These are phyloP conservation scores for Sugiyamaella qingdaonensis DNA, from an alignment of 805 yeast genomes.

Conservation along the genomic window DNA sequence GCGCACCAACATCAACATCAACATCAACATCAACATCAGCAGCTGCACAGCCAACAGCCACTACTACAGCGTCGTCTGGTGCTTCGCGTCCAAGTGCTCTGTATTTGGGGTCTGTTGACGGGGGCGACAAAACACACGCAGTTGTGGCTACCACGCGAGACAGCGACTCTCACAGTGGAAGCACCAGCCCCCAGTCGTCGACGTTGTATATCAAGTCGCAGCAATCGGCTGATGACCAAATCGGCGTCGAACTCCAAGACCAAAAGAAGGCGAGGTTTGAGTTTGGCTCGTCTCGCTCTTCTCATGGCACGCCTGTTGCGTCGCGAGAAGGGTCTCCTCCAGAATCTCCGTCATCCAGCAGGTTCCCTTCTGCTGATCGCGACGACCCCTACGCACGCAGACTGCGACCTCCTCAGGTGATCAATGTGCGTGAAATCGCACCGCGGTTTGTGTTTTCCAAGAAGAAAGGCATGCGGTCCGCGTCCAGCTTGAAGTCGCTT, in stretches of 20 bases:
- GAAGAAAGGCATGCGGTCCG: conserved; percentile 10
- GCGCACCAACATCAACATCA: background rate
- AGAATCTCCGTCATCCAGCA: conserved; percentile 15
- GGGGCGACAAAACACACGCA: background rate
- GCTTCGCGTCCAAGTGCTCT: conserved; percentile 14
- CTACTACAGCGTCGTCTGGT: background rate
- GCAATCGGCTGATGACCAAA: background rate
- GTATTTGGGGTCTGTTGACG: conserved; percentile 10
- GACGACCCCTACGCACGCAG: conserved; percentile 35
- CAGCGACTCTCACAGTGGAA: background rate
- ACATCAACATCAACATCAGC: no score
- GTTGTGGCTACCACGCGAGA: background rate
- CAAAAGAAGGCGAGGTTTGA: background rate
- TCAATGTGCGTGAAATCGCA: conserved; percentile 28
- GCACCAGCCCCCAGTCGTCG: background rate
- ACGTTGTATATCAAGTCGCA: background rate
- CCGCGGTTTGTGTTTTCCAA: conserved; percentile 33
- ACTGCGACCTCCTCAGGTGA: conserved; percentile 26
- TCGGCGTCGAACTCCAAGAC: no score
- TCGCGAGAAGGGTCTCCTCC: conserved; percentile 18
- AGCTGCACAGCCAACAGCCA: no score
- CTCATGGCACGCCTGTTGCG: conserved; percentile 1
- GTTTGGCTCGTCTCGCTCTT: background rate
- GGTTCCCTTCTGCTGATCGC: conserved; percentile 22
- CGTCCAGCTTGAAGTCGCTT: conserved; percentile 13